Conservation (phyloP, 2,329 filamentous ascomycete species). For the Microdochium paspali region DNA sequence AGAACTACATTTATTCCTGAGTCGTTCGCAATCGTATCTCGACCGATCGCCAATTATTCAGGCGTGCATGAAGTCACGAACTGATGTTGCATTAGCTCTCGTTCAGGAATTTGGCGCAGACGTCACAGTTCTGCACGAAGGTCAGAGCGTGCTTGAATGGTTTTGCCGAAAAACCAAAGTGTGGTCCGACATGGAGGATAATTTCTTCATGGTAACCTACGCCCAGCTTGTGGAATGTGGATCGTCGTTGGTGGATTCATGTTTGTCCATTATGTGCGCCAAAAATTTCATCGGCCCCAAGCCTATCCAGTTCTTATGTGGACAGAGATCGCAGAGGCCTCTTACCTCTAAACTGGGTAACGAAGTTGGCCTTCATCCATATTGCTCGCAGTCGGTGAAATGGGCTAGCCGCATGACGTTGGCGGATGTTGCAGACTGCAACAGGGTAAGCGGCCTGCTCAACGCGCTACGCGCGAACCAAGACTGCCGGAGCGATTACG, state of each 20-base stretch:
- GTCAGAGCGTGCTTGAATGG: neutral
- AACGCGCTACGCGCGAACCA: neutral
- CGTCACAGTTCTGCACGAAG: neutral
- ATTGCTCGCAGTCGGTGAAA: neutral
- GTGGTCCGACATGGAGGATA: neutral
- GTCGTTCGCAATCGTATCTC: neutral
- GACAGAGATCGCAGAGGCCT: neutral
- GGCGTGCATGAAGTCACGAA: neutral
- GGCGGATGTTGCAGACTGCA: too few relatives aligned
- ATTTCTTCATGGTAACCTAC: neutral
- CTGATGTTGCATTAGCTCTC: neutral
- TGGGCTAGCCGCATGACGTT: neutral
- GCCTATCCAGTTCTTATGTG: neutral
- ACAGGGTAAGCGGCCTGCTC: too few relatives aligned
- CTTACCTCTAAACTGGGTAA: neutral
- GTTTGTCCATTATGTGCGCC: neutral
- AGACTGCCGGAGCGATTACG: neutral
- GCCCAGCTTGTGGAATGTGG: neutral
- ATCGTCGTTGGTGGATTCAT: neutral
- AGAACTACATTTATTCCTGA: too few relatives aligned
- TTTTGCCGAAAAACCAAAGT: neutral
- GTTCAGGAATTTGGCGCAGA: neutral
- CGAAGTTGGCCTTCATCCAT: neutral
- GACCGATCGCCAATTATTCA: neutral
- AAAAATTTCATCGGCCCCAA: neutral